These are phyloP conservation scores for Ceratocystis ficicola DNA, from an alignment of 2,329 filamentous ascomycete genomes.

Conservation along the genomic window DNA sequence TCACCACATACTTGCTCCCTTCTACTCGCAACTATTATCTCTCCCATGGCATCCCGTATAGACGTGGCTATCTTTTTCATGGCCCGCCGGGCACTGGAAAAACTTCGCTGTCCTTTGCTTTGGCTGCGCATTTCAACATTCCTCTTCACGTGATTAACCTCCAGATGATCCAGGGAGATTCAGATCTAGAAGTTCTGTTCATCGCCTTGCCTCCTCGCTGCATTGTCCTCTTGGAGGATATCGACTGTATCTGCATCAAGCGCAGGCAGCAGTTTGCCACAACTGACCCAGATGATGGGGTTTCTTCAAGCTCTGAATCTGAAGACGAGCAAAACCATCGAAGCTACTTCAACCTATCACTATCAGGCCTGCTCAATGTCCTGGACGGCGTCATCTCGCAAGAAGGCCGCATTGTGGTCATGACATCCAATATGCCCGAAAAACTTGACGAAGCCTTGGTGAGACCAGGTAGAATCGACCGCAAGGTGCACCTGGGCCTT, in stretches of 20 bases:
- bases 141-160: constrained; percentile 54
- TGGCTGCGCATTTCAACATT: constrained; percentile 53
- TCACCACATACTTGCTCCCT: constrained; percentile 67
- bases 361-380: constrained; percentile 69
- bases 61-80: constrained; percentile 65
- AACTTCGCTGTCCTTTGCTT: constrained; percentile 52
- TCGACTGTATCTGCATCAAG: constrained; percentile 25
- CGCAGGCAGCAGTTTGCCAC: constrained; percentile 20
- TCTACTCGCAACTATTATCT: constrained; percentile 61
- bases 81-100: constrained; percentile 66
- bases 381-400: constrained; percentile 73
- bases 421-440: constrained; percentile 70
- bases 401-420: constrained; percentile 66
- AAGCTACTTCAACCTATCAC: constrained; percentile 32
- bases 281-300: constrained; percentile 12
- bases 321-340: constrained; percentile 36
- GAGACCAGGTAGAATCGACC: constrained; percentile 59
- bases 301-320: constrained; percentile 20
- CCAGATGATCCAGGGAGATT: constrained; percentile 39
- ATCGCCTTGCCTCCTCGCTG: constrained; percentile 24
- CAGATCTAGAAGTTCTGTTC: constrained; percentile 52
- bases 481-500: constrained; percentile 52
- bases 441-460: constrained; percentile 62
- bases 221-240: constrained; percentile 27
- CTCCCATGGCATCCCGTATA: constrained; percentile 60